Conservation (phyloP, 306 rosid species). For the peach (Prunus persica) region Prunus_persica_NCBIv2 NC_034009.1:38302501-38303000, state of each 20-base stretch:
- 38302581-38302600: neutral
- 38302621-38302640: too few species aligned
- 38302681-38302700: too few species aligned
- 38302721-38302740: too few species aligned
- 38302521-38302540: conserved; percentile 6
- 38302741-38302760: too few species aligned
- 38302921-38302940: neutral
- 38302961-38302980: conserved; percentile 73
- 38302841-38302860: too few species aligned
- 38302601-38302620: neutral
- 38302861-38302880: neutral
- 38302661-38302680: neutral
- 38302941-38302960: conserved; percentile 50
- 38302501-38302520: conserved; percentile 14
- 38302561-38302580: neutral
- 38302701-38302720: too few species aligned
- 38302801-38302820: too few species aligned
- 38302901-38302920: neutral
- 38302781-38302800: too few species aligned
- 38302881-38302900: neutral
- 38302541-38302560: neutral
- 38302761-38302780: too few species aligned
- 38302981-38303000: conserved; percentile 96
- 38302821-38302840: too few species aligned
- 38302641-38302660: neutral